Evolutionary conservation across 164 flowering plant species (phyloP).

Genomic region (Litsea cubeba): DNA sequence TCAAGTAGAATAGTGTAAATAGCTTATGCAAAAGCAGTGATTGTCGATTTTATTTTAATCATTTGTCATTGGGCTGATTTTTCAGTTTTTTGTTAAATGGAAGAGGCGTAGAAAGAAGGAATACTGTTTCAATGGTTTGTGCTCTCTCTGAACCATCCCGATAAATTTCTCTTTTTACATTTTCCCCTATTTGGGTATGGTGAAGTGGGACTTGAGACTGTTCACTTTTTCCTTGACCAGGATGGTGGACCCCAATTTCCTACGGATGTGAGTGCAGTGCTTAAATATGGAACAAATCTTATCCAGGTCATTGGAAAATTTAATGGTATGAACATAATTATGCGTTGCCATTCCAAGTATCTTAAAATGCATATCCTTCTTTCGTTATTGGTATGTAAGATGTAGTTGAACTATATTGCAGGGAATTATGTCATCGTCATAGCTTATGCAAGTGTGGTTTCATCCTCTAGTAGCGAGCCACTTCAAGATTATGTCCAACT

Average conservation of each 20-base stretch:
- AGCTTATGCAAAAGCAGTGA: not conserved
- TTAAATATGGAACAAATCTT: slow-evolving; percentile 79
- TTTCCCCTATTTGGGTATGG: not conserved
- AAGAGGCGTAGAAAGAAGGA: slow-evolving; percentile 59
- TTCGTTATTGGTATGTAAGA: slow-evolving; percentile 8
- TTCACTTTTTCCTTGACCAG: slow-evolving; percentile 28
- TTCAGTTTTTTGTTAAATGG: slow-evolving; percentile 88
- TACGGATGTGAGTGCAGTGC: slow-evolving; percentile 51
- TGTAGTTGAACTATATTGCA: slow-evolving; percentile 17
- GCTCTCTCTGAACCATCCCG: slow-evolving; percentile 4
- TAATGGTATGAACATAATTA: slow-evolving; percentile 41
- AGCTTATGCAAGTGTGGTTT: slow-evolving; percentile 45
- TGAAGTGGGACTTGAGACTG: not conserved
- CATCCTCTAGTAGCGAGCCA: slow-evolving; percentile 28
- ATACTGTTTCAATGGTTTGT: slow-evolving; percentile 53
- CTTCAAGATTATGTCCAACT: slow-evolving; percentile 63
- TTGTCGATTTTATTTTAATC: too few species aligned
- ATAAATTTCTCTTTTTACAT: not conserved
- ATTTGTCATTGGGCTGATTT: slow-evolving; percentile 1
- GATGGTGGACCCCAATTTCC: slow-evolving; percentile 83
- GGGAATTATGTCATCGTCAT: slow-evolving; percentile 59
- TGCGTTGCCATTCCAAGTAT: not conserved
- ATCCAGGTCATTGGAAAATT: slow-evolving; percentile 84
- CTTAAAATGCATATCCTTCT: not conserved
- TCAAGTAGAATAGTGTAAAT: not conserved